Evolutionary conservation across 495 filamentous ascomycete genomes (phyloP), one percentile per base, ranked within the genome.

Genomic region (Xylaria grammica): DNA sequence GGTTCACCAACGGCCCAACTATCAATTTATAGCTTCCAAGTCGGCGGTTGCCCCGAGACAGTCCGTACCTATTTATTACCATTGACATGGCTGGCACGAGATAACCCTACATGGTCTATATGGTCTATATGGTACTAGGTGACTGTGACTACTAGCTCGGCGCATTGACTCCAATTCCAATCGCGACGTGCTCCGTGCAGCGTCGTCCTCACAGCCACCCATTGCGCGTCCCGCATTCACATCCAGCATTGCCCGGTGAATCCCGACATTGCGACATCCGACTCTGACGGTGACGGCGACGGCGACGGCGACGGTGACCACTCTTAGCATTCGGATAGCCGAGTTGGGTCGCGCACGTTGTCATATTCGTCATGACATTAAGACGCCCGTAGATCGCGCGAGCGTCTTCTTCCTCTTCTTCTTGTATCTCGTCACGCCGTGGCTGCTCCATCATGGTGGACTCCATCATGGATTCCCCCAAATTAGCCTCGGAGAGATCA

Each of bases 381-480:
- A 52, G 8, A 52, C 20, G 34, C 48, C 17, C 30, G 38, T 54
- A 62, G 36, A 19, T 15, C n/a, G 38, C 34, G 48, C 49, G 36
- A 20, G 38, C 32, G 32, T n/a, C n/a, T n/a, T n/a, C n/a, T n/a
- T n/a, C n/a, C n/a, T n/a, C n/a, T n/a, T n/a, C n/a, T n/a, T n/a
- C n/a, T n/a, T n/a, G n/a, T n/a, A n/a, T 5, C 34, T 36, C 34
- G 5, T 5, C 34, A 11, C 34, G 34, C 34, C 34, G 34, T 36
- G 34, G 34, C 6, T 36, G 6, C 5, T 36, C 29, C 50, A 53
- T n/a, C n/a, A 36, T 11, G 5, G 32, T 36, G 5, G 32, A 36
- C 44, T 7, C 4, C 11, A 48, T 19, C 32, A 74, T 74, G 72
- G 67, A 62, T 38, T 27, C 58, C 22, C 45, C 58, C 19, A 38